Conservation (phyloP, 2,329 filamentous ascomycete genomes). For the Pseudogymnoascus sp. region DNA sequence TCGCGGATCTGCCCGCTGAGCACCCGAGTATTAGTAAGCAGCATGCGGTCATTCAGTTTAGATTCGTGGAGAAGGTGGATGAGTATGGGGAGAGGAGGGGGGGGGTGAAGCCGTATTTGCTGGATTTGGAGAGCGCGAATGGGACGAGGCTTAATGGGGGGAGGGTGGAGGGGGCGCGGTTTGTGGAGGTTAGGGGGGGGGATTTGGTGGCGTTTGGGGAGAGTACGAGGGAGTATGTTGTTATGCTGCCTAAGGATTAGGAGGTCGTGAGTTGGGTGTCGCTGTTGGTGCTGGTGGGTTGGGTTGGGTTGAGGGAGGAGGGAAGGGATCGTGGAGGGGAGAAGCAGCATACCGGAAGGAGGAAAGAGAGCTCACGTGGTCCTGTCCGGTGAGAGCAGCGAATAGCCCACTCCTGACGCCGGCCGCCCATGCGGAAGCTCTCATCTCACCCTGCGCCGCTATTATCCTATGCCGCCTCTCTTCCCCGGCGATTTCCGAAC, state of each 20-base stretch:
- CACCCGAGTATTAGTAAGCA: conserved; percentile 93
- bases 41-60: conserved; percentile 91
- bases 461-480: neutral
- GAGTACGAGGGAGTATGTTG: conserved; percentile 87
- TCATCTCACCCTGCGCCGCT: neutral
- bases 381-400: neutral
- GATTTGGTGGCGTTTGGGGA: conserved; percentile 84
- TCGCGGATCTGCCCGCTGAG: conserved; percentile 77
- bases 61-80: conserved; percentile 72
- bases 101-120: conserved; percentile 75
- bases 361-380: neutral
- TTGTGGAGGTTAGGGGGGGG: conserved; percentile 77
- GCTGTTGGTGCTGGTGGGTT: neutral
- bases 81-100: conserved; percentile 80
- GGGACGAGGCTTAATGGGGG: conserved; percentile 78
- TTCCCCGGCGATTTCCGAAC: neutral
- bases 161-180: conserved; percentile 64
- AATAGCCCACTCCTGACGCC: neutral
- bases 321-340: neutral
- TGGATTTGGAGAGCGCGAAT: conserved; percentile 90
- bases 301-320: neutral
- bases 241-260: conserved; percentile 57
- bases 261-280: neutral
- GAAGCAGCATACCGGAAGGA: neutral
- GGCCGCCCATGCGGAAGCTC: neutral